phyloP scores from a whole-genome alignment of 768 basidiomycete species.

The Saitozyma sp. region DNA sequence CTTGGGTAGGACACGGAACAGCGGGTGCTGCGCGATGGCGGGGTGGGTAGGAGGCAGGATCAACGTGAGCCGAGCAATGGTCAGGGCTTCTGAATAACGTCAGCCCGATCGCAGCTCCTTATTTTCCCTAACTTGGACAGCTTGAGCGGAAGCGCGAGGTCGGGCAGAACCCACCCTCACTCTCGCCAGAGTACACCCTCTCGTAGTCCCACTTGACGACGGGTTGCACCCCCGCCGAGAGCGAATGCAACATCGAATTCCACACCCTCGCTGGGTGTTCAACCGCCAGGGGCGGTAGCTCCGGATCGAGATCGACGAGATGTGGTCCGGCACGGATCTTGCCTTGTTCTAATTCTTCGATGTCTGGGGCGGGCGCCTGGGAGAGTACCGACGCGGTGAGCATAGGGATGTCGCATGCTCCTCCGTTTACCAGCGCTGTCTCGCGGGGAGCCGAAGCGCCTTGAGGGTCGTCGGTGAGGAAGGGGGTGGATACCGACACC shows the following conservation, averaged over 20 bases:
- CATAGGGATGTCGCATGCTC: too few species aligned
- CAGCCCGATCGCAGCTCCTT: neutral
- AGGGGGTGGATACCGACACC: neutral
- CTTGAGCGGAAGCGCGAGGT: too few species aligned
- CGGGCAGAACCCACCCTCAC: neutral
- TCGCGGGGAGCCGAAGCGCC: neutral
- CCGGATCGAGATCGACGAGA: slow-evolving; percentile 22
- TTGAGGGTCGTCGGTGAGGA: neutral
- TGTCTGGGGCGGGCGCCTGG: neutral
- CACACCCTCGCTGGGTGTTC: slow-evolving; percentile 43
- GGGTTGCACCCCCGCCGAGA: slow-evolving; percentile 26
- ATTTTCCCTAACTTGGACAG: too few species aligned
- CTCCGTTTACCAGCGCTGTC: too few species aligned
- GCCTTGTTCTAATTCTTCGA: slow-evolving; percentile 8
- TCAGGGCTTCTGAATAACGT: neutral
- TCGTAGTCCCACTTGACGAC: slow-evolving; percentile 38
- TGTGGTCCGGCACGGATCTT: slow-evolving; percentile 11
- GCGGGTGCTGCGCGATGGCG: slow-evolving; percentile 23
- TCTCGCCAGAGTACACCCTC: slow-evolving; percentile 4
- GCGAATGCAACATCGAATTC: slow-evolving; percentile 34
- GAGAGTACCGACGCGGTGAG: too few species aligned
- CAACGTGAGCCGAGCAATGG: slow-evolving; percentile 24
- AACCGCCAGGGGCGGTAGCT: slow-evolving; percentile 32
- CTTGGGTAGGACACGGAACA: slow-evolving; percentile 21
- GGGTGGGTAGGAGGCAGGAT: slow-evolving; percentile 33